Evolutionary conservation across 2,329 filamentous ascomycete genomes (phyloP).

Genomic region (Colletotrichum lupini): DNA sequence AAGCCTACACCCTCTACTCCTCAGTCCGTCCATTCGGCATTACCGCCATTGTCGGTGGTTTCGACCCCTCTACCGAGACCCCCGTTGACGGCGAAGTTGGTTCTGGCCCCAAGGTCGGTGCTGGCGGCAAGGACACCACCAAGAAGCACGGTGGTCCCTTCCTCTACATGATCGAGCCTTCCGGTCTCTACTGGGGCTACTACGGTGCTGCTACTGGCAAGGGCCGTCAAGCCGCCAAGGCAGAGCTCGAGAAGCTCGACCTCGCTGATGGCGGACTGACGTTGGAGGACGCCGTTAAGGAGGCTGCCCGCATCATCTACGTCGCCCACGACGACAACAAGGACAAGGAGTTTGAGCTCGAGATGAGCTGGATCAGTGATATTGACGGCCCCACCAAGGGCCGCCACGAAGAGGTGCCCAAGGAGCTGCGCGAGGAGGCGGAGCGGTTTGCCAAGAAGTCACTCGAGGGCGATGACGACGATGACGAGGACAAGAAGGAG

Average conservation of each 20-base stretch:
- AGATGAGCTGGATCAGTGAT: constrained; percentile 98
- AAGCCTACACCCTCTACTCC: constrained; percentile 97
- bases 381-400: constrained; percentile 90
- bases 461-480: constrained; percentile 87
- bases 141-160: constrained; percentile 88
- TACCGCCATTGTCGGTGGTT: constrained; percentile 92
- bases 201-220: constrained; percentile 98
- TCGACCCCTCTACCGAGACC: constrained; percentile 88
- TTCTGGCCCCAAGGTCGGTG: constrained; percentile 78
- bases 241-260: constrained; percentile 97
- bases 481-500: constrained; percentile 67
- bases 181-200: constrained; percentile 98
- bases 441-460: constrained; percentile 92
- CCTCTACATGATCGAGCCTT: constrained; percentile 99
- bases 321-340: constrained; percentile 98
- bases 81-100: constrained; percentile 94
- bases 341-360: constrained; percentile 99
- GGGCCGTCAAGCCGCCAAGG: constrained; percentile 95
- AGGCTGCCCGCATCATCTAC: constrained; percentile 97
- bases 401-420: constrained; percentile 91
- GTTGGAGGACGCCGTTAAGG: constrained; percentile 89
- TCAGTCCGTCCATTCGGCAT: constrained; percentile 97
- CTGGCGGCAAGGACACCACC: constrained; percentile 82
- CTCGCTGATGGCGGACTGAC: constrained; percentile 81
- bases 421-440: constrained; percentile 89